These are phyloP conservation scores for Solanum lycopersicoides DNA, from an alignment of 257 asterid genomes.

Conservation along the genomic window DNA sequence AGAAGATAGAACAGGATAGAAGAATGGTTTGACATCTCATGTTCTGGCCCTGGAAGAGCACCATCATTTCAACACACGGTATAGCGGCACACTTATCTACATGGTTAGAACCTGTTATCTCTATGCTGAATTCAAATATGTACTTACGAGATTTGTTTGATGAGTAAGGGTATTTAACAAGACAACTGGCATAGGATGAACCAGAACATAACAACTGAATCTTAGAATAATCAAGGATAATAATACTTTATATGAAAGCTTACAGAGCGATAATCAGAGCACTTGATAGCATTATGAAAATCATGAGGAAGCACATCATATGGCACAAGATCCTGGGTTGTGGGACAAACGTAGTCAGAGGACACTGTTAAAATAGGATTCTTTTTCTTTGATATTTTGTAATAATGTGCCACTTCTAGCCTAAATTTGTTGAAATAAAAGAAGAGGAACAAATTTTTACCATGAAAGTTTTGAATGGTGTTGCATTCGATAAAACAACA, in stretches of 20 bases:
- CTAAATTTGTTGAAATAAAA: background rate
- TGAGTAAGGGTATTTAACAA: background rate
- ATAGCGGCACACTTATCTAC: background rate
- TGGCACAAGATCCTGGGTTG: constrained; percentile 75
- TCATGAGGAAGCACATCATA: constrained; percentile 62
- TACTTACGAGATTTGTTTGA: background rate
- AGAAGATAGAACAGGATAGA: background rate
- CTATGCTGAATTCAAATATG: background rate
- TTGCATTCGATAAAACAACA: constrained; percentile 87
- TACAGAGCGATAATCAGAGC: constrained; percentile 88
- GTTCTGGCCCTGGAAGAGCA: background rate
- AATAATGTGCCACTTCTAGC: background rate
- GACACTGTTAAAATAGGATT: background rate
- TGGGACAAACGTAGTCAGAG: constrained; percentile 4
- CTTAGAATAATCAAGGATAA: background rate
- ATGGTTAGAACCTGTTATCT: background rate
- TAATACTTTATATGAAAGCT: constrained; percentile 17
- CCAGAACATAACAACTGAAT: background rate
- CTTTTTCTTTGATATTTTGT: background rate
- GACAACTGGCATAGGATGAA: background rate
- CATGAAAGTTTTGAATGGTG: constrained; percentile 92
- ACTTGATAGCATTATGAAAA: constrained; percentile 49
- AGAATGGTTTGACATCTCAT: background rate
- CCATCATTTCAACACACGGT: background rate
- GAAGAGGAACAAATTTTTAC: constrained; percentile 23